These are phyloP conservation scores for Leccinum huronense DNA, from an alignment of 1,284 basidiomycete species.

Conservation along the genomic window DNA sequence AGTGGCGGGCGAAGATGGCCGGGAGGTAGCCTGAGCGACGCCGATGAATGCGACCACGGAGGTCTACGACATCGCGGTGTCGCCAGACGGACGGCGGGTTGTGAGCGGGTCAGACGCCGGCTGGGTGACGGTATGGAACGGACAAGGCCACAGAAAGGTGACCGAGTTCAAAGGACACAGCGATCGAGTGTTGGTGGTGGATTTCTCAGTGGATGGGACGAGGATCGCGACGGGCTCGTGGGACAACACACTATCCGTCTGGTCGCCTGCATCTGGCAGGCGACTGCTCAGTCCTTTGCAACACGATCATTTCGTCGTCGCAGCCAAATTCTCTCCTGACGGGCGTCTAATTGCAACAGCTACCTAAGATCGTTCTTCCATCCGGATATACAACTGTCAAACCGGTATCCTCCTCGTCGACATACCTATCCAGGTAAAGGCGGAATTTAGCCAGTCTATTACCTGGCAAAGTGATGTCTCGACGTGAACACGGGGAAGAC, in stretches of 20 bases:
- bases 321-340: neutral
- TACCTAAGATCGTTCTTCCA: neutral
- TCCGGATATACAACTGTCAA: neutral
- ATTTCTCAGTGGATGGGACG: neutral
- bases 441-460: neutral
- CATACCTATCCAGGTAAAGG: neutral
- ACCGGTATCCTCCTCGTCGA: neutral
- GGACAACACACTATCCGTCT: neutral
- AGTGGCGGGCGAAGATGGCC: slow-evolving; percentile 1
- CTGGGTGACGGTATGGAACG: neutral
- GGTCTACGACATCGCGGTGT: neutral
- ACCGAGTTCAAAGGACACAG: neutral
- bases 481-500: too few species aligned
- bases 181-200: neutral
- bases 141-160: neutral
- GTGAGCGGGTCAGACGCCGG: neutral
- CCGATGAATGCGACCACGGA: neutral
- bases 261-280: neutral
- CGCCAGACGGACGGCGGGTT: neutral
- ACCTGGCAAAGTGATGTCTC: neutral
- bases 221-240: neutral
- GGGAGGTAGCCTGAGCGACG: neutral
- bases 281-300: neutral
- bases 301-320: neutral
- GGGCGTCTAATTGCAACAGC: neutral